Evolutionary conservation across 495 filamentous ascomycete genomes (phyloP), one percentile per base, ranked within the genome.

Genomic region (Amniculicola lignicola): DNA sequence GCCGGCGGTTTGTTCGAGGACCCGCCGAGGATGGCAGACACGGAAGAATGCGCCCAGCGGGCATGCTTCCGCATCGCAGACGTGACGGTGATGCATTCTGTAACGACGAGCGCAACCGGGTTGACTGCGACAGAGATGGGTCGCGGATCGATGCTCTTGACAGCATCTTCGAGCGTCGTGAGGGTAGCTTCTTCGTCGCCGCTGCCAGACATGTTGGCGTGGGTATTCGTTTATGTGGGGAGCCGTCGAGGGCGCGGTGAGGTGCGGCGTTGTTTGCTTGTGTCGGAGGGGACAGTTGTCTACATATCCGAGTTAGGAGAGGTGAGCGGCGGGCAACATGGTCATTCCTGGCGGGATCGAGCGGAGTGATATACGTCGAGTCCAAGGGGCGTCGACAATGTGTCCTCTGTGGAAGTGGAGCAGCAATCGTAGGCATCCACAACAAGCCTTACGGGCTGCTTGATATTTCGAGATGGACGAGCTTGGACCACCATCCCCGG

Each of bases 31-130:
- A 99, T 99, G 47, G 91, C 90, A 48, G 94, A 87, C 47, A 99
- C 94, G 18, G 91, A 96, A 37, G 90, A 96, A 70, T 97, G 92
- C 38, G 90, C 89, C 83, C 91, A 97, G 55, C 94, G 84, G 57
- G 89, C 85, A 81, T 96, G 87, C 75, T 99, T 99, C 63, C 94
- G 89, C 86, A 99, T 95, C 23, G 90, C 90, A 62, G 90, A 95
- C 22, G 93, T 96, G 71, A 99, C 90, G 31, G 90, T 87, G 69
- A 99, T 97, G 70, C 94, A 99, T 86, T 99, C 93, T 73, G 94
- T 95, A 23, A 92, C 94, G 63, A 99, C 90, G 55, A 99, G 73
- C 37, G 94, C 90, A 49, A 96, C 89, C 2, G 93, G 91, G 57
- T 97, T 89, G 41, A 97, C 87, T 33, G 93, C 91, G 39, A 97